phyloP scores from a whole-genome alignment of 2,329 filamentous ascomycete genomes.

The Aspergillus transmontanensis region DNA sequence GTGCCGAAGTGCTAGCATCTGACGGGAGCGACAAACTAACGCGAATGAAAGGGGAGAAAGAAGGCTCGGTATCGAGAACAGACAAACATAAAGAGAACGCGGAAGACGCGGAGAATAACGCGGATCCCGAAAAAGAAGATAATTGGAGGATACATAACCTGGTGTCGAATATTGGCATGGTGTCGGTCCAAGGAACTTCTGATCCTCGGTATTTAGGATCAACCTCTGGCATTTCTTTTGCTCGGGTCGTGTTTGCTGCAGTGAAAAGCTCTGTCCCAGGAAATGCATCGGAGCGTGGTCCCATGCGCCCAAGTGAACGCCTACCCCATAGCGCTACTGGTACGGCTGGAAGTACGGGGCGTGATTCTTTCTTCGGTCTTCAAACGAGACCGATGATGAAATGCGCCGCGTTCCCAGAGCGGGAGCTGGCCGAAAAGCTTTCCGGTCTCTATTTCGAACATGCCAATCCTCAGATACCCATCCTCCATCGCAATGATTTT shows the following conservation, averaged over 20 bases:
- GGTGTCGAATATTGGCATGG: constrained; percentile 71
- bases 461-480: constrained; percentile 93
- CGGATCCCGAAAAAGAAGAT: constrained; percentile 56
- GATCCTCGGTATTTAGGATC: constrained; percentile 82
- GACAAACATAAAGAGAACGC: constrained; percentile 23
- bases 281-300: constrained; percentile 64
- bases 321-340: constrained; percentile 53
- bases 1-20: constrained; percentile 18
- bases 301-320: constrained; percentile 61
- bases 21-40: constrained; percentile 17
- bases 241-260: constrained; percentile 88
- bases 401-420: constrained; percentile 80
- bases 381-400: constrained; percentile 88
- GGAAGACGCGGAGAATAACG: constrained; percentile 31
- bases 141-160: constrained; percentile 66
- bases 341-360: constrained; percentile 74
- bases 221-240: constrained; percentile 90
- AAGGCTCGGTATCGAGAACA: constrained; percentile 15
- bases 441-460: constrained; percentile 91
- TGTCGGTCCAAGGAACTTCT: constrained; percentile 74
- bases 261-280: constrained; percentile 73
- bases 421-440: constrained; percentile 70
- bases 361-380: constrained; percentile 95
- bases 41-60: constrained; percentile 28
- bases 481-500: constrained; percentile 86